A percentile compares a stretch with the other conserved stretches of the same genome.
These are phyloP conservation scores for Lodderomyces margitis DNA, from an alignment of 1,139 yeast genomes.

Conservation along the genomic window DNA sequence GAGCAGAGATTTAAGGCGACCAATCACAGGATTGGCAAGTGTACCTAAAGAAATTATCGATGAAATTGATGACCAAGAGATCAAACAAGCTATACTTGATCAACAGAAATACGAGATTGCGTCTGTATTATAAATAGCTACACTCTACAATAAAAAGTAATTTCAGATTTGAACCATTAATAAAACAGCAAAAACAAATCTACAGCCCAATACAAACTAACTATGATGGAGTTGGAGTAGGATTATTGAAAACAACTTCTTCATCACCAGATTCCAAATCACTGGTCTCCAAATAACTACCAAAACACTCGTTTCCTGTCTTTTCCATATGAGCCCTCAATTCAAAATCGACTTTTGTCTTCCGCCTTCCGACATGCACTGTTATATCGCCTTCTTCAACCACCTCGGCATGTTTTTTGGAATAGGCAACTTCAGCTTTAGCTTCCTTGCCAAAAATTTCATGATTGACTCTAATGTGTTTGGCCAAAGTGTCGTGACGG, in stretches of 20 bases:
- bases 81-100: constrained; percentile 57
- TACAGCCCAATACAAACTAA: background rate
- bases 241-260: constrained; percentile 17
- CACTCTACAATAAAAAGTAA: background rate
- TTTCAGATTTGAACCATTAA: too few relatives aligned
- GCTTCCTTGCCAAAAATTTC: constrained; percentile 68
- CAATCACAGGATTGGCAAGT: constrained; percentile 60
- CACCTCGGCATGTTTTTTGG: constrained; percentile 48
- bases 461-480: constrained; percentile 91
- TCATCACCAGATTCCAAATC: constrained; percentile 29
- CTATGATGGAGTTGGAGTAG: background rate
- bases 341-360: constrained; percentile 50
- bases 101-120: constrained; percentile 59
- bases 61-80: constrained; percentile 52
- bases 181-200: too few relatives aligned
- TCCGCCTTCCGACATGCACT: constrained; percentile 48
- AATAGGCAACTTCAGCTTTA: constrained; percentile 49
- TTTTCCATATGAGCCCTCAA: constrained; percentile 49
- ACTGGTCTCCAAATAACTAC: constrained; percentile 18
- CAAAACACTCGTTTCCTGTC: constrained; percentile 17
- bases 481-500: constrained; percentile 89
- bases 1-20: constrained; percentile 22
- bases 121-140: constrained; percentile 9
- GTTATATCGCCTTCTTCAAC: constrained; percentile 46
- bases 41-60: constrained; percentile 60